Conservation (phyloP, 2,329 filamentous ascomycete genomes). For the Bipolaris cookei region DNA sequence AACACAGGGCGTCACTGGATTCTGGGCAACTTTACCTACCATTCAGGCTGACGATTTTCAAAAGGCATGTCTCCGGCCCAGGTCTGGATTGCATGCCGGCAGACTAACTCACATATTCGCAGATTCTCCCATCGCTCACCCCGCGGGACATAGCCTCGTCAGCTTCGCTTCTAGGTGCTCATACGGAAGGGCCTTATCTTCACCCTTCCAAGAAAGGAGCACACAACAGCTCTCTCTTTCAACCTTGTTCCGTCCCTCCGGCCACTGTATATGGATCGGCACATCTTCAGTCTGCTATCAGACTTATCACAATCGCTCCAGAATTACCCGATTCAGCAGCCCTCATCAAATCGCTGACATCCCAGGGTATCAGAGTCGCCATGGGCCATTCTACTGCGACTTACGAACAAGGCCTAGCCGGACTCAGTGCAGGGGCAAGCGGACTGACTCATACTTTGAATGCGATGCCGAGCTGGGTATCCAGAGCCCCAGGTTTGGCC, state of each 20-base stretch:
- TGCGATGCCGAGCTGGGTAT: constrained; percentile 59
- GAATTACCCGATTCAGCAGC: constrained; percentile 54
- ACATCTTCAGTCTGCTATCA: constrained; percentile 52
- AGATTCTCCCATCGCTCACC: constrained; percentile 57
- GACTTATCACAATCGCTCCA: constrained; percentile 61
- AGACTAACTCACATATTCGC: constrained; percentile 12
- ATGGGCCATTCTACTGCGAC: constrained; percentile 60
- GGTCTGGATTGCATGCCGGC: not conserved
- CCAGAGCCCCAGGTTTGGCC: constrained; percentile 59
- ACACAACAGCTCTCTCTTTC: constrained; percentile 57
- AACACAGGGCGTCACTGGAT: constrained; percentile 60
- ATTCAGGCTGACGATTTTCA: constrained; percentile 56
- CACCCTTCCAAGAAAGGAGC: constrained; percentile 61
- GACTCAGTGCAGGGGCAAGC: constrained; percentile 57
- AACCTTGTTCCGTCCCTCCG: constrained; percentile 44
- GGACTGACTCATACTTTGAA: constrained; percentile 63
- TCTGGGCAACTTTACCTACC: constrained; percentile 62
- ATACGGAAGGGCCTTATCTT: constrained; percentile 63
- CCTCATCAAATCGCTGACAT: constrained; percentile 53
- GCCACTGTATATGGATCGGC: constrained; percentile 55
- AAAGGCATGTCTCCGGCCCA: constrained; percentile 38
- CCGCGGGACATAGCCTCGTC: constrained; percentile 52
- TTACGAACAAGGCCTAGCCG: constrained; percentile 55
- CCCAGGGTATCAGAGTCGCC: constrained; percentile 54
- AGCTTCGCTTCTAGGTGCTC: constrained; percentile 62